Conservation (phyloP, 805 yeast species). For the Vanderwaltozyma verrucispora region DNA sequence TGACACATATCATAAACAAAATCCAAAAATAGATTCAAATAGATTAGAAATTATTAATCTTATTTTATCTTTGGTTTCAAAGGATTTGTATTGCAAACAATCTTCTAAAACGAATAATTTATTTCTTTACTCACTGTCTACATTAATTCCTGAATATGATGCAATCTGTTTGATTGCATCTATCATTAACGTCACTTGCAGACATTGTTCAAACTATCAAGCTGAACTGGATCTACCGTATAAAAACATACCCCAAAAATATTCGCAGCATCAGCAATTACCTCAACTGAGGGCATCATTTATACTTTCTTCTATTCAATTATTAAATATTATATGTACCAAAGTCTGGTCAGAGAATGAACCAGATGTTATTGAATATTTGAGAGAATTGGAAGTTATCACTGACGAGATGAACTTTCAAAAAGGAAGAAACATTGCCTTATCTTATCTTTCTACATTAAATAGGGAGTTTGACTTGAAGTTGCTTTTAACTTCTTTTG, state of each 20-base stretch:
- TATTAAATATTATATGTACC: conserved; percentile 41
- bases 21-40: conserved; percentile 44
- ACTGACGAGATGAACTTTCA: background rate
- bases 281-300: conserved; percentile 31
- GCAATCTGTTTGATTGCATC: conserved; percentile 53
- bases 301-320: conserved; percentile 48
- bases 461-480: conserved; percentile 45
- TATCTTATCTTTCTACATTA: conserved; percentile 37
- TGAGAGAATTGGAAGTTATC: background rate
- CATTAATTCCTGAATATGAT: conserved; percentile 35
- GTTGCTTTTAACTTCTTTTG: conserved; percentile 38
- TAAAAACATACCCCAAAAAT: conserved; percentile 7
- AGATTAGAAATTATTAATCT: conserved; percentile 59
- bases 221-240: conserved; percentile 23
- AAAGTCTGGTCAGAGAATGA: conserved; percentile 1
- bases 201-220: conserved; percentile 34
- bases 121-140: conserved; percentile 45
- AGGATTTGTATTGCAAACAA: conserved; percentile 39
- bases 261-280: conserved; percentile 13
- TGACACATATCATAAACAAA: conserved; percentile 25
- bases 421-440: background rate
- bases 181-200: conserved; percentile 50
- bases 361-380: background rate
- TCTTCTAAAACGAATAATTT: conserved; percentile 34
- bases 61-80: conserved; percentile 50